Conservation (phyloP, 257 asterid genomes). For the Echium plantagineum region DNA sequence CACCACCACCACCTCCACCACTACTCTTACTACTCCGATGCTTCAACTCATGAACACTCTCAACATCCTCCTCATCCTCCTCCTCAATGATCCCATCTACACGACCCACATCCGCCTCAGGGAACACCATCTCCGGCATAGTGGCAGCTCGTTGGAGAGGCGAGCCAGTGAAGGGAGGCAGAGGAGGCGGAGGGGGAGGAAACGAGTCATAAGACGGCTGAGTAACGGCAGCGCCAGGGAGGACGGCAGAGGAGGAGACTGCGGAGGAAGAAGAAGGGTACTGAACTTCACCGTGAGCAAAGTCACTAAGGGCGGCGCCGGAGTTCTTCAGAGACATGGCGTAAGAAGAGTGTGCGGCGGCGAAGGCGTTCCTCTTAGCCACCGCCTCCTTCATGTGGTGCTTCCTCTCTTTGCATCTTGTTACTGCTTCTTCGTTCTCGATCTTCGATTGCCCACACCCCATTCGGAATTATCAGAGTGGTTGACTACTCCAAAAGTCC, state of each 20-base stretch:
- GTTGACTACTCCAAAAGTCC: no score
- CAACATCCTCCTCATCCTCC: constrained; percentile 58
- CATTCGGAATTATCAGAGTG: no score
- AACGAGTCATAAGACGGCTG: constrained; percentile 40
- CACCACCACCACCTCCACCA: no score
- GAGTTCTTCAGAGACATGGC: constrained; percentile 75
- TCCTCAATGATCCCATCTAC: constrained; percentile 62
- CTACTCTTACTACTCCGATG: constrained; percentile 41
- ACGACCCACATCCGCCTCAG: constrained; percentile 13
- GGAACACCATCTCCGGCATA: constrained; percentile 67
- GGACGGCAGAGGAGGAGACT: constrained; percentile 11
- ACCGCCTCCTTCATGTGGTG: constrained; percentile 76
- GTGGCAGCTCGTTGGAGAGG: constrained; percentile 78
- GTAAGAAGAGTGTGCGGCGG: constrained; percentile 85
- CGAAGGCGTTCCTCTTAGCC: constrained; percentile 71
- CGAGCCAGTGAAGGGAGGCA: constrained; percentile 31
- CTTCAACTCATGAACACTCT: constrained; percentile 44
- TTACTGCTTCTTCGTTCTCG: constrained; percentile 85
- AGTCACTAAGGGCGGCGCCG: constrained; percentile 95
- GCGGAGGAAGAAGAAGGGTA: constrained; percentile 22
- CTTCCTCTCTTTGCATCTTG: constrained; percentile 85
- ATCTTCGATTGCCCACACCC: constrained; percentile 87
- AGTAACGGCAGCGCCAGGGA: constrained; percentile 22
- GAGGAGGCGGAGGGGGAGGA: constrained; percentile 70
- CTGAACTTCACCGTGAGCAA: constrained; percentile 68